Evolutionary conservation across 2,329 filamentous ascomycete genomes (phyloP), one percentile per base, ranked within the genome.

Genomic region (Clonostachys rhizophaga): DNA sequence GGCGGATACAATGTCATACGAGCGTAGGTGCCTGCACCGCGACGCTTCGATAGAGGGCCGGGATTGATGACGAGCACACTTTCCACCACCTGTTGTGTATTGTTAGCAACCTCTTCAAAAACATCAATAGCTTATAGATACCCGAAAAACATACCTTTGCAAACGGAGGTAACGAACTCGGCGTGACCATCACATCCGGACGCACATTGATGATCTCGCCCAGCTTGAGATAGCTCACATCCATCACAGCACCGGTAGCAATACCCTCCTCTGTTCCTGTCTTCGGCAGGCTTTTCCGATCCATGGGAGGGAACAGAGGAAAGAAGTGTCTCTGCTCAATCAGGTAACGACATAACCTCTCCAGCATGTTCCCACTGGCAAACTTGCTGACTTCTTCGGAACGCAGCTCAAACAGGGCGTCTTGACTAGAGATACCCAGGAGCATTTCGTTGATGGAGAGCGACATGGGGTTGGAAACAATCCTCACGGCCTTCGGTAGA

Each of bases 261-360:
- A 80, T 57, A 1, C 78, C 80, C 49, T 78, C 75, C 16, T 70
- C 74, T 2, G 78, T 79, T 1, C 83, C 83, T 2, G 82, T 81
- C 61, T 79, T 86, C 33, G 85, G 83, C 47, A 89, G 69, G 54
- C 72, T 81, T 48, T 81, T 75, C 43, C 91, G 77, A 44, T 87
- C 83, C 12, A 84, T 78, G 0, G 92, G 84, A 6, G 94, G 94
- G 60, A 91, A 96, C 1, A 97, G 69, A 0, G 94, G 94, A 58
- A 90, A 90, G 66, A 91, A 97, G 60, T 94, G 91, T 7, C 91
- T 76, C 68, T 97, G 94, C 66, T 96, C 87, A 48, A 99, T 81
- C 16, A 99, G 66, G 55, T 94, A 86, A 17, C 83, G 78, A 6
- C 87, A 82, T 42, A 91, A 67, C n/a, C 92, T 72, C 14, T 84